phyloP scores from a whole-genome alignment of 73 alveolate species.

The Loxodes magnus region DNA sequence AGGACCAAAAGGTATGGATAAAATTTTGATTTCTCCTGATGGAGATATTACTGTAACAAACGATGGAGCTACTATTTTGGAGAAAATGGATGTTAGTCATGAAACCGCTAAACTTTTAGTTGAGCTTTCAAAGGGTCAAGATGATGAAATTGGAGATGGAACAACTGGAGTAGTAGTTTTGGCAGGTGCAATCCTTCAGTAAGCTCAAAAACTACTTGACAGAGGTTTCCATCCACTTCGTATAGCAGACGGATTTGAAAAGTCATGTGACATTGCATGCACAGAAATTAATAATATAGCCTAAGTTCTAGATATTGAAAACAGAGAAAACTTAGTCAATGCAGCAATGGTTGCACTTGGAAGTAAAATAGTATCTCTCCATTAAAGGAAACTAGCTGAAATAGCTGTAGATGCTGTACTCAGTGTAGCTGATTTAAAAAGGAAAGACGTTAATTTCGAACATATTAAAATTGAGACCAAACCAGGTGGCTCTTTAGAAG shows the following conservation, averaged over 20 bases:
- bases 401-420: constrained; percentile 96
- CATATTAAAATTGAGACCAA: constrained; percentile 90
- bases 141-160: constrained; percentile 98
- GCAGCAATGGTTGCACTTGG: constrained; percentile 98
- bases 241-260: constrained; percentile 96
- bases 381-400: constrained; percentile 78
- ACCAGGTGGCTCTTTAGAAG: constrained; percentile 95
- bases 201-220: constrained; percentile 79
- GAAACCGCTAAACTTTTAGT: constrained; percentile 95
- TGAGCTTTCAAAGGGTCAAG: constrained; percentile 95
- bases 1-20: constrained; percentile 99
- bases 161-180: constrained; percentile 99
- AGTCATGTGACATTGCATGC: constrained; percentile 68
- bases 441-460: constrained; percentile 97
- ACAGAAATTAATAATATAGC: constrained; percentile 52
- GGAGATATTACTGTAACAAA: constrained; percentile 97
- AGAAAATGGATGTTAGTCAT: constrained; percentile 79
- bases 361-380: constrained; percentile 90
- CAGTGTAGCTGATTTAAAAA: constrained; percentile 89
- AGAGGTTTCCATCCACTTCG: constrained; percentile 98
- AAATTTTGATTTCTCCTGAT: constrained; percentile 90
- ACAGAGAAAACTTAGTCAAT: constrained; percentile 66
- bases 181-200: constrained; percentile 96
- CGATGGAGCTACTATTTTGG: constrained; percentile 98
- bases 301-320: constrained; percentile 51